Evolutionary conservation across 2,329 filamentous ascomycete genomes (phyloP), one percentile per base, ranked within the genome.

Genomic region (Juglanconis sp.): DNA sequence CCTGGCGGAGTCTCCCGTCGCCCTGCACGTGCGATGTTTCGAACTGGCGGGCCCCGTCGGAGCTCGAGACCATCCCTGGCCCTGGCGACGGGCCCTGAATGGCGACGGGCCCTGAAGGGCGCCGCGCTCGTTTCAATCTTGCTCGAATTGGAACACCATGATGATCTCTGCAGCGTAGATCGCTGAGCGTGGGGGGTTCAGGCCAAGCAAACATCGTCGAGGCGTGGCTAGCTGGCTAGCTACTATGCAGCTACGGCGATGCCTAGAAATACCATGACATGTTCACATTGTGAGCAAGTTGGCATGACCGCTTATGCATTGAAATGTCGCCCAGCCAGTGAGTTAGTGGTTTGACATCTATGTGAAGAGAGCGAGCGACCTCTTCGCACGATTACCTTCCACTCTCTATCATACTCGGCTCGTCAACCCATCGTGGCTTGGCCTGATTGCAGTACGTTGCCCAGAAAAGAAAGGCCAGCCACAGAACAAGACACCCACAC

Each of bases 1-100:
- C 32, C 56, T 36, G 47, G 24, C 24, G 24, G 24, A 24, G 24
- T 52, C 47, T 40, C 34, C 13, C 40, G 7, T 36, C 48, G 1
- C 59, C 55, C 50, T 54, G 55, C 59, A 61, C 55, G 36, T 47
- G 50, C 35, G 36, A 57, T 58, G 59, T 61, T 61, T 61, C 59
- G 59, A 55, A 56, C 59, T 61, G 59, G 55, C 59, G 59, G 59
- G 47, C 55, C 55, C 40, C 40, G 49, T 53, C 34, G 57, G 58
- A 55, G 44, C 59, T 50, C 55, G 55, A 50, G 15, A 51, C 47
- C 40, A 36, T 11, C 24, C 34, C 35, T 24, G 40, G 32, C 34
- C 59, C 54, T 32, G 30, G 47, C 35, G 36, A 35, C 48, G 35
- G 15, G 3, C 17, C 44, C 5, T 47, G 44, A 17, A 47, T 9